Evolutionary conservation across 345 rosid genomes (phyloP).

Genomic region (Geranium brycei): DNA sequence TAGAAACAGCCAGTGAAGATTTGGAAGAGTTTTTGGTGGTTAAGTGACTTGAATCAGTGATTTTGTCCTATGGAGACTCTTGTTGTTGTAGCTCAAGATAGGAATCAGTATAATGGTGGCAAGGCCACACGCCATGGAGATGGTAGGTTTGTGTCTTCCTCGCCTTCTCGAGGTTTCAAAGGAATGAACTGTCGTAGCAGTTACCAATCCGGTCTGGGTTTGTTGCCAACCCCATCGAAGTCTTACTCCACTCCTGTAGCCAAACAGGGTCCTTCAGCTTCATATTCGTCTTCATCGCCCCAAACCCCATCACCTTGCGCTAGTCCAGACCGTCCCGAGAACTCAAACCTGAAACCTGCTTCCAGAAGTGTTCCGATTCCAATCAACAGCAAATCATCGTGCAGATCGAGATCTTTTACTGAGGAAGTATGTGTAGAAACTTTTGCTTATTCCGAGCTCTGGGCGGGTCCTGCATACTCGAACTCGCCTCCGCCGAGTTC

Average conservation of each 20-base stretch:
- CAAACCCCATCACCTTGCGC: constrained; percentile 18
- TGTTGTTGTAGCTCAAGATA: constrained; percentile 52
- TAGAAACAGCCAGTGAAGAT: background rate
- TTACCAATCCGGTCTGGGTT: constrained; percentile 59
- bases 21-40: background rate
- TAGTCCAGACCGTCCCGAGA: constrained; percentile 10
- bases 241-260: constrained; percentile 19
- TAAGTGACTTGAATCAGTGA: constrained; percentile 9
- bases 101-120: constrained; percentile 37
- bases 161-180: constrained; percentile 42
- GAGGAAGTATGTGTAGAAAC: constrained; percentile 24
- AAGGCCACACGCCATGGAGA: constrained; percentile 28
- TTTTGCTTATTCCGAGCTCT: constrained; percentile 51
- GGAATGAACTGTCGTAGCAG: constrained; percentile 67
- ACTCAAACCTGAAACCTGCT: constrained; percentile 3
- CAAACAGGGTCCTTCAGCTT: constrained; percentile 11
- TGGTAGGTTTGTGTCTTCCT: constrained; percentile 29
- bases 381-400: constrained; percentile 19
- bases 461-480: constrained; percentile 99
- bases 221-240: constrained; percentile 53
- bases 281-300: constrained; percentile 10
- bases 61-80: constrained; percentile 60
- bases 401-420: constrained; percentile 15
- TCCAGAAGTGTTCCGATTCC: constrained; percentile 43
- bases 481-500: constrained; percentile 95